Evolutionary conservation across 2,329 filamentous ascomycete species (phyloP).

Genomic region (Clarireedia hainanense): DNA sequence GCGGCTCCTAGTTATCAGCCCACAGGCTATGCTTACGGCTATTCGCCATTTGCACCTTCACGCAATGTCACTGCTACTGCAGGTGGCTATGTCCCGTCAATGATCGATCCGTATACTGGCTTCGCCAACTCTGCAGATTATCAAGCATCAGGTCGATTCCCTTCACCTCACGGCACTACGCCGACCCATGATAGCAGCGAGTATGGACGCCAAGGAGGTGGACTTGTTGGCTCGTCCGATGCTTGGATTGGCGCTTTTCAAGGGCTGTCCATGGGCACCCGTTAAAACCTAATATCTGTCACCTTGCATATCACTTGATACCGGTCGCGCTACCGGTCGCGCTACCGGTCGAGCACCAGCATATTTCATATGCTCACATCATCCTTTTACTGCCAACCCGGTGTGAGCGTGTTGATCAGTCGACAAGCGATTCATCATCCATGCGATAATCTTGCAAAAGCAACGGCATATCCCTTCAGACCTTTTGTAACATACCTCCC

Average conservation of each 20-base stretch:
- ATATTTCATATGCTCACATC: neutral
- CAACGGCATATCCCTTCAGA: neutral
- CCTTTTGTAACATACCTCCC: conserved; percentile 9
- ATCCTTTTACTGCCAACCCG: neutral
- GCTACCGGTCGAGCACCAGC: neutral
- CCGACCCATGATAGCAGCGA: conserved; percentile 34
- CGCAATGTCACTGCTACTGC: conserved; percentile 30
- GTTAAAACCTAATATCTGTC: conserved; percentile 13
- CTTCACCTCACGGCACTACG: conserved; percentile 32
- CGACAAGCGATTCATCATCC: neutral
- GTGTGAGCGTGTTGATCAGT: too few relatives aligned
- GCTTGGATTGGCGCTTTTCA: conserved; percentile 60
- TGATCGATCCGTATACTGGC: conserved; percentile 37
- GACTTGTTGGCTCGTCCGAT: conserved; percentile 31
- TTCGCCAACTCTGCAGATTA: conserved; percentile 39
- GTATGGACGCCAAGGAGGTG: conserved; percentile 34
- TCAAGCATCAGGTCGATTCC: conserved; percentile 39
- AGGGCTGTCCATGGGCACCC: conserved; percentile 58
- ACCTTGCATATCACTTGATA: neutral
- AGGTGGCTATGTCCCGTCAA: conserved; percentile 32
- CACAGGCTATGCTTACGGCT: conserved; percentile 34
- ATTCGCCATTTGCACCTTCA: conserved; percentile 37
- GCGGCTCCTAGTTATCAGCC: conserved; percentile 34
- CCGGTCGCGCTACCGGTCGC: neutral
- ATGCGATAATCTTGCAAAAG: neutral